phyloP scores from a whole-genome alignment of 225 moss, liverwort and hornwort species.

The Polytrichum formosum region DNA sequence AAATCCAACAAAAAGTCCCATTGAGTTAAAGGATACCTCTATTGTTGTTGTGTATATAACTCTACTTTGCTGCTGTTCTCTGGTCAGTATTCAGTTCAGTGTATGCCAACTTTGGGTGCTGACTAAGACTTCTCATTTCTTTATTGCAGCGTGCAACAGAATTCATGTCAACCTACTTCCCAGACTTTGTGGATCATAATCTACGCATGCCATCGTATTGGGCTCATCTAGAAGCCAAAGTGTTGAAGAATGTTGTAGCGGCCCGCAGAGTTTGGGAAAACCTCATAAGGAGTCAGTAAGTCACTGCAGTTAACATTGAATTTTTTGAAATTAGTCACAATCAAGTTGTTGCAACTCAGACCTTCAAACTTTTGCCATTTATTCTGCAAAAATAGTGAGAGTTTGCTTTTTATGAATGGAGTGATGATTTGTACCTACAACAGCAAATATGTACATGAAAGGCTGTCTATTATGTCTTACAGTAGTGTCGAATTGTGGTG shows the following conservation, averaged over 20 bases:
- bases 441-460: no score
- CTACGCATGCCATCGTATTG: conserved; percentile 75
- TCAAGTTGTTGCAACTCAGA: not conserved
- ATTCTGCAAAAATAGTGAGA: no score
- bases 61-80: no score
- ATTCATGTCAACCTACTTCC: conserved; percentile 72
- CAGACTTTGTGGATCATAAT: conserved; percentile 74
- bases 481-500: not conserved
- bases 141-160: conserved; percentile 67
- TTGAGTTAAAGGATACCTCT: not conserved
- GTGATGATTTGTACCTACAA: no score
- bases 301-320: not conserved
- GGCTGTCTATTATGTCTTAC: no score
- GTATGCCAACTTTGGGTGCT: not conserved
- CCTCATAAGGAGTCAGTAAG: conserved; percentile 70
- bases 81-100: no score
- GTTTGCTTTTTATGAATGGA: no score
- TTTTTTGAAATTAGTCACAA: no score
- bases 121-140: not conserved
- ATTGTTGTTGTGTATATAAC: not conserved
- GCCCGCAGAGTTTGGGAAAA: conserved; percentile 98
- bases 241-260: conserved; percentile 59
- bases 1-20: not conserved
- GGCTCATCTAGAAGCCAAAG: conserved; percentile 79
- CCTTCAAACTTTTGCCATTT: not conserved